phyloP scores from a whole-genome alignment of 345 rosid species.

The Aegle marmelos region DNA sequence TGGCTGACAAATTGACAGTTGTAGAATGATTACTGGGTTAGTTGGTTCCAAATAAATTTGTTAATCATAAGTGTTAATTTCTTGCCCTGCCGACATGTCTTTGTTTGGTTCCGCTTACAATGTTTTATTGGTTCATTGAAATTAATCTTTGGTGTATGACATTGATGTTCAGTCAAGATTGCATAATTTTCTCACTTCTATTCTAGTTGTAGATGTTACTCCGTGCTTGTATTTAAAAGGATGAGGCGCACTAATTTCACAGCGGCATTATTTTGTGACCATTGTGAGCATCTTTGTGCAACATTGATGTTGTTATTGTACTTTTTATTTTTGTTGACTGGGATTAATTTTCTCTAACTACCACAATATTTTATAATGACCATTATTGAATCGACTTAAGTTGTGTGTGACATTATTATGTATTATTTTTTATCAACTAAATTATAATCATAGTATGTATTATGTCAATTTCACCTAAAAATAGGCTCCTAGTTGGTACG shows the following conservation, averaged over 20 bases:
- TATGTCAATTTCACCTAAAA: too few species aligned
- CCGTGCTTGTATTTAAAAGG: background rate
- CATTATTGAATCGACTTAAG: background rate
- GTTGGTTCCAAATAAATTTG: too few species aligned
- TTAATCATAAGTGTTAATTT: too few species aligned
- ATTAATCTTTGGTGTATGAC: conserved; percentile 16
- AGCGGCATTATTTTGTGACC: background rate
- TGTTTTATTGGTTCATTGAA: background rate
- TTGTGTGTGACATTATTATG: background rate
- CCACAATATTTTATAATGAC: background rate
- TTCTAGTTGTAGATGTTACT: background rate
- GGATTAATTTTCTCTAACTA: background rate
- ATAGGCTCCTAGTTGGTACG: too few species aligned
- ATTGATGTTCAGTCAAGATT: conserved; percentile 23
- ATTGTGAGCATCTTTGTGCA: background rate
- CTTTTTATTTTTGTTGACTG: too few species aligned
- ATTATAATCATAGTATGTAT: too few species aligned
- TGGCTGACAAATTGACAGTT: too few species aligned
- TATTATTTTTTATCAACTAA: too few species aligned
- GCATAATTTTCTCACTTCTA: background rate
- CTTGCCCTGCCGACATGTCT: conserved; percentile 16
- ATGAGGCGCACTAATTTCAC: background rate
- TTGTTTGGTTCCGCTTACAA: background rate
- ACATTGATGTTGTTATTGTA: background rate
- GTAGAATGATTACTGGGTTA: too few species aligned